Percentiles rank a stretch among this genome's conserved stretches.
Conservation (phyloP, 2,329 filamentous ascomycete species). For the Mollisia scopiformis region DNA sequence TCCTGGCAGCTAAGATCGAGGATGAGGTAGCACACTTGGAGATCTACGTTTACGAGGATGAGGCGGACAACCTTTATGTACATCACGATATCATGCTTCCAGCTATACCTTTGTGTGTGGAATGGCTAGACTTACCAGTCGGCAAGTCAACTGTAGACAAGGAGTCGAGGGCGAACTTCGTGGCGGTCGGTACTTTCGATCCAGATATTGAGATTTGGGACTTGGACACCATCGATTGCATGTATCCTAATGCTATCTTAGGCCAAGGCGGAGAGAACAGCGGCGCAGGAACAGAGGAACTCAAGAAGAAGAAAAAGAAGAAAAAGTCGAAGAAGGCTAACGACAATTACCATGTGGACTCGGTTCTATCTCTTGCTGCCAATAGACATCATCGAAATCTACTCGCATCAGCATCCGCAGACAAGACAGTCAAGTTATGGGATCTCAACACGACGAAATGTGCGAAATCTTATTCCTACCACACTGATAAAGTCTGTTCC, state of each 20-base stretch:
- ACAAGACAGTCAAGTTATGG: conserved; percentile 98
- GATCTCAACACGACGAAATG: conserved; percentile 90
- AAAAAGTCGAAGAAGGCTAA: conserved; percentile 89
- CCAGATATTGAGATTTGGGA: conserved; percentile 99
- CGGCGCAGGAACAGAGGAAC: conserved; percentile 51
- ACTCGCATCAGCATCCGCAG: conserved; percentile 90
- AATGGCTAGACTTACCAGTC: conserved; percentile 95
- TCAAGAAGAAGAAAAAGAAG: conserved; percentile 78
- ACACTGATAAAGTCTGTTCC: conserved; percentile 97
- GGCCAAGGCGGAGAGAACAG: conserved; percentile 66
- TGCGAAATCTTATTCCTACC: conserved; percentile 93
- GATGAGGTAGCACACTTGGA: conserved; percentile 97
- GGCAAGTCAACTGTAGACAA: conserved; percentile 66
- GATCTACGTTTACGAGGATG: conserved; percentile 96
- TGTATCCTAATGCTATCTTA: conserved; percentile 97
- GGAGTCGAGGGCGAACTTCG: conserved; percentile 81
- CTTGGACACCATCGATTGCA: conserved; percentile 91
- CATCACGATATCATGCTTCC: conserved; percentile 99
- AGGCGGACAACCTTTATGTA: conserved; percentile 94
- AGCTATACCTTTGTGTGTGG: conserved; percentile 90
- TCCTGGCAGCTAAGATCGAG: conserved; percentile 91
- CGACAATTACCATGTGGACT: conserved; percentile 90
- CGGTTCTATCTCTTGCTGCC: conserved; percentile 86
- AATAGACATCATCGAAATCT: conserved; percentile 95
- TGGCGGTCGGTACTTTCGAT: conserved; percentile 95